phyloP scores from a whole-genome alignment of 2,329 filamentous ascomycete genomes.

The Macrophomina tecta region DNA sequence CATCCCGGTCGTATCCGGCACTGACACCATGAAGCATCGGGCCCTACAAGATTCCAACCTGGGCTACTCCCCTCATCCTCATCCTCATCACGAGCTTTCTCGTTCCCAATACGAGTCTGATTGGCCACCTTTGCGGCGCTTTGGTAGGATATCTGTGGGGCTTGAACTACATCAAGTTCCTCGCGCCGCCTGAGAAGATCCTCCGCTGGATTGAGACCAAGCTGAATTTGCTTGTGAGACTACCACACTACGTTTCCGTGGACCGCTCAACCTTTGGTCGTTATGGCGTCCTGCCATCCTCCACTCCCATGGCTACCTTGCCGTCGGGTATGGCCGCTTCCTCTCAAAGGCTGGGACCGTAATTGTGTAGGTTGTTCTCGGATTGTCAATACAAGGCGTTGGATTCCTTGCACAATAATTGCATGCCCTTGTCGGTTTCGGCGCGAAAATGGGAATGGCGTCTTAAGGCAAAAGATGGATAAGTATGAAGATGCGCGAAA shows the following conservation, averaged over 20 bases:
- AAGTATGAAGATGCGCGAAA: slow-evolving; percentile 14
- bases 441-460: slow-evolving; percentile 1
- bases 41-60: slow-evolving; percentile 82
- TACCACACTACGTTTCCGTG: slow-evolving; percentile 92
- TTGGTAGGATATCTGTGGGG: slow-evolving; percentile 84
- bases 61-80: slow-evolving; percentile 83
- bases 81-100: slow-evolving; percentile 77
- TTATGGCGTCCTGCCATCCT: slow-evolving; percentile 79
- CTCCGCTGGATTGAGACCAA: slow-evolving; percentile 88
- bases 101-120: slow-evolving; percentile 78
- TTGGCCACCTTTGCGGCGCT: slow-evolving; percentile 88
- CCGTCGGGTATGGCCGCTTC: neutral
- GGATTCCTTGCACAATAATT: neutral
- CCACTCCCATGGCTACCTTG: slow-evolving; percentile 29
- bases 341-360: slow-evolving; percentile 17
- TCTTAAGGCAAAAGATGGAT: neutral
- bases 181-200: slow-evolving; percentile 87
- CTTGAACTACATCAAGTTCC: slow-evolving; percentile 84
- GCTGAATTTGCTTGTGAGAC: slow-evolving; percentile 78
- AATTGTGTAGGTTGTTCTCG: neutral
- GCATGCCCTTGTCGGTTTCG: slow-evolving; percentile 1
- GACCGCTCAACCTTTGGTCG: slow-evolving; percentile 96
- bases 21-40: slow-evolving; percentile 52
- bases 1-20: slow-evolving; percentile 39
- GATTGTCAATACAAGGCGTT: slow-evolving; percentile 10